phyloP scores from a whole-genome alignment of 345 rosid species.

The Salix arbutifolia region DNA sequence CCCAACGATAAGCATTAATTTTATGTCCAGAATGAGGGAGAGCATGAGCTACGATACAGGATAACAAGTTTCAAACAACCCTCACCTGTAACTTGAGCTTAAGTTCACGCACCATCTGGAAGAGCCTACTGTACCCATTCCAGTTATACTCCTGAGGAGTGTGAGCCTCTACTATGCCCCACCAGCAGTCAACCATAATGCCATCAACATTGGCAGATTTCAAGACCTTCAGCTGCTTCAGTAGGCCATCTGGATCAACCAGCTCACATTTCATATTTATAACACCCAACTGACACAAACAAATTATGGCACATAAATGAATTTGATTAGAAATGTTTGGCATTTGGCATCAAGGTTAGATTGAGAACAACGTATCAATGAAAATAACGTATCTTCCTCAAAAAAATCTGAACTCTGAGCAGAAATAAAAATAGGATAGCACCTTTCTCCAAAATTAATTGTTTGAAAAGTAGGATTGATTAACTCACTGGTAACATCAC shows the following conservation, averaged over 20 bases:
- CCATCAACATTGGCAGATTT: conserved; percentile 82
- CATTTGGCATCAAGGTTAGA: background rate
- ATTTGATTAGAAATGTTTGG: conserved; percentile 5
- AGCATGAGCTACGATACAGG: background rate
- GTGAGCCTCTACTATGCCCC: conserved; percentile 98
- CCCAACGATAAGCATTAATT: background rate
- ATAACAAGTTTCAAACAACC: conserved; percentile 15
- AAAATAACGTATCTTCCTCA: background rate
- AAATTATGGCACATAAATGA: conserved; percentile 9
- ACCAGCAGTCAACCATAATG: conserved; percentile 93
- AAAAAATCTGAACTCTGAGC: background rate
- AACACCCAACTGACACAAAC: conserved; percentile 67
- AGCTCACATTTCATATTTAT: conserved; percentile 90
- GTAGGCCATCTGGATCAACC: conserved; percentile 76
- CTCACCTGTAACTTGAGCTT: conserved; percentile 87
- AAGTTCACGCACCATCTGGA: conserved; percentile 73
- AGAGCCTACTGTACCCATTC: conserved; percentile 83
- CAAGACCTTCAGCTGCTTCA: conserved; percentile 71
- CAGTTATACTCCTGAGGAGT: conserved; percentile 85
- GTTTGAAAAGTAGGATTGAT: conserved; percentile 1
- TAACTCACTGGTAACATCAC: conserved; percentile 91
- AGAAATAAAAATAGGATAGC: background rate
- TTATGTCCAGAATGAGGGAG: background rate
- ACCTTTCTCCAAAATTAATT: background rate
- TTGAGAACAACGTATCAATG: conserved; percentile 5